phyloP scores from a whole-genome alignment of 73 alveolate genomes.

The Stentor coeruleus region DNA sequence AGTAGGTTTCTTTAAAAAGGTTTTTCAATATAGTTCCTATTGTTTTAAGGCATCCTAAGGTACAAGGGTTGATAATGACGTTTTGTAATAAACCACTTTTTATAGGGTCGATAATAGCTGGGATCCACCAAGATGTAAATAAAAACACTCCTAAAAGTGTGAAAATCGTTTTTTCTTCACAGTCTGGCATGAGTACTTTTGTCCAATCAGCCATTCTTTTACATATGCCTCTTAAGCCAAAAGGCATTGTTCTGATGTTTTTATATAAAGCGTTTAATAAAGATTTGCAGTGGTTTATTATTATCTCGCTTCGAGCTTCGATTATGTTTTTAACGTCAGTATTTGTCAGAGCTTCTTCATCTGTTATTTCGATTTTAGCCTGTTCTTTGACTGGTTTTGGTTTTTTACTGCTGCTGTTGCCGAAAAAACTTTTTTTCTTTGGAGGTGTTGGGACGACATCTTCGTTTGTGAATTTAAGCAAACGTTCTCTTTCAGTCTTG shows the following conservation, averaged over 20 bases:
- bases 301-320: slow-evolving; percentile 1
- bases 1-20: slow-evolving; percentile 14
- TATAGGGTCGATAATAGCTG: slow-evolving; percentile 21
- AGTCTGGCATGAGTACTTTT: neutral
- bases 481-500: neutral
- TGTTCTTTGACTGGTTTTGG: neutral
- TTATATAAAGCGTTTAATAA: neutral
- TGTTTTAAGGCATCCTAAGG: neutral
- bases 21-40: slow-evolving; percentile 8
- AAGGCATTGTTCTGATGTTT: slow-evolving; percentile 24
- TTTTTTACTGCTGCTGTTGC: neutral
- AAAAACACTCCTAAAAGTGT: neutral
- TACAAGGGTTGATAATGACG: neutral
- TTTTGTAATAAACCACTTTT: slow-evolving; percentile 6
- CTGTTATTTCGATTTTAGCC: slow-evolving; percentile 2
- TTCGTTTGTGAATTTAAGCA: neutral
- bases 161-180: neutral
- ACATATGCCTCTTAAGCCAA: slow-evolving; percentile 15
- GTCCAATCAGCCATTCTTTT: neutral
- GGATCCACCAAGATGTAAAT: slow-evolving; percentile 23
- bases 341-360: neutral
- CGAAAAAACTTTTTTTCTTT: neutral
- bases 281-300: slow-evolving; percentile 20
- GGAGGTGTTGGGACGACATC: neutral
- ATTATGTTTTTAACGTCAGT: neutral